Evolutionary conservation across 2,329 filamentous ascomycete genomes (phyloP).

Genomic region (Fusarium annulatum): DNA sequence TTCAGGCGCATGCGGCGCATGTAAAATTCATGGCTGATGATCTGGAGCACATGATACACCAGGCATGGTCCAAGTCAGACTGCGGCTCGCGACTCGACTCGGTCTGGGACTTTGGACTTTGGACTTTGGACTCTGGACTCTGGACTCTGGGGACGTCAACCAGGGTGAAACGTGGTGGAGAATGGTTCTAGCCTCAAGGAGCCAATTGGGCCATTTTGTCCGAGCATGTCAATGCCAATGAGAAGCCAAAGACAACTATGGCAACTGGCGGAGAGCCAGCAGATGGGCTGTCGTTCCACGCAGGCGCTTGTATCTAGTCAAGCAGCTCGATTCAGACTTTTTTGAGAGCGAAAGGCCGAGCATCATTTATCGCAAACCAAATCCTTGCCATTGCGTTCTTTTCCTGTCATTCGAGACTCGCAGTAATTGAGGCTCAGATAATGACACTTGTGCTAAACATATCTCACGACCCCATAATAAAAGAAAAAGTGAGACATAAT

Average conservation of each 20-base stretch:
- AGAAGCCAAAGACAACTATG: constrained; percentile 5
- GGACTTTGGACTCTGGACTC: not conserved
- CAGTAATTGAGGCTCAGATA: constrained; percentile 7
- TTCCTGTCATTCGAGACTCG: not conserved
- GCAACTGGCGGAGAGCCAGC: not conserved
- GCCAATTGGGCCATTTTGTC: constrained; percentile 14
- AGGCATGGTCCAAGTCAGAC: not conserved
- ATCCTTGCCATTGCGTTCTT: constrained; percentile 8
- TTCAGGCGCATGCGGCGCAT: constrained; percentile 32
- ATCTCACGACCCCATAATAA: not conserved
- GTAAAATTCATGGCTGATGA: constrained; percentile 25
- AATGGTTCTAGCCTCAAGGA: constrained; percentile 26
- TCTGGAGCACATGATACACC: constrained; percentile 29
- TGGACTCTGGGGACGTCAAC: constrained; percentile 28
- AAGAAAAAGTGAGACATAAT: not conserved
- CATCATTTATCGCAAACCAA: not conserved
- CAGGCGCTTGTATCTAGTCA: not conserved
- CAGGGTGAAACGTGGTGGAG: constrained; percentile 33
- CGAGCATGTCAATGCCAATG: constrained; percentile 10
- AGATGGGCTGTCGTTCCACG: constrained; percentile 3
- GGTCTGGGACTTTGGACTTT: not conserved
- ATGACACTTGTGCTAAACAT: not conserved
- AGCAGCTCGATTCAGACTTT: not conserved
- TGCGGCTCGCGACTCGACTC: not conserved
- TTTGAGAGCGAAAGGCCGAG: not conserved